These are phyloP conservation scores for Cymbomonas tetramitiformis DNA, from an alignment of 139 green algal genomes.

Conservation along the genomic window DNA sequence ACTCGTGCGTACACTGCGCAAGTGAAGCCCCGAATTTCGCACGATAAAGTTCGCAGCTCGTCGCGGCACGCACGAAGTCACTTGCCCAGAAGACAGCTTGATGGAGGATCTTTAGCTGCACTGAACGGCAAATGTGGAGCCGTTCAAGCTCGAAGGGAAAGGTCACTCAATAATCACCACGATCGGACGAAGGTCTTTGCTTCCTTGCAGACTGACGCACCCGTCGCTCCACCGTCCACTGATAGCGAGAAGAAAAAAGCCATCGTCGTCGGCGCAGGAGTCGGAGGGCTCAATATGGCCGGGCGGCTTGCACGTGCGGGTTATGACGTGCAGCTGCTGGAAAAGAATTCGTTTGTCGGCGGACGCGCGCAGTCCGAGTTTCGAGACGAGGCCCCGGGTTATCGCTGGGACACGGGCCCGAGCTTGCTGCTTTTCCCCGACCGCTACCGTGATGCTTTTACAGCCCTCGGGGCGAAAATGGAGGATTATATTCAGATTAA, in stretches of 20 bases:
- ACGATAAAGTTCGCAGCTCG: no score
- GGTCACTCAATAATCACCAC: no score
- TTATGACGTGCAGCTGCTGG: conserved; percentile 36
- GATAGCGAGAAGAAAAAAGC: conserved; percentile 1
- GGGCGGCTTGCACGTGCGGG: conserved; percentile 33
- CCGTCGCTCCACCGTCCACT: no score
- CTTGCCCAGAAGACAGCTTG: no score
- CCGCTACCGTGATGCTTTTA: conserved; percentile 47
- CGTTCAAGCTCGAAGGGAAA: no score
- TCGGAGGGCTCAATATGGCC: conserved; percentile 41
- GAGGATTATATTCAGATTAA: conserved; percentile 21
- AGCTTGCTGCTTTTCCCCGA: conserved; percentile 58
- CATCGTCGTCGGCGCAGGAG: conserved; percentile 47
- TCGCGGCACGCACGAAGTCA: no score
- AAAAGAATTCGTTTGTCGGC: conserved; percentile 41
- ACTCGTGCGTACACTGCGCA: no score
- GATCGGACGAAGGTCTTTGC: no score
- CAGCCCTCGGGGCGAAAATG: conserved; percentile 36
- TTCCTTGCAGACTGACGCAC: no score
- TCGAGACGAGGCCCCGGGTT: conserved; percentile 18
- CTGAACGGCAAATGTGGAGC: no score
- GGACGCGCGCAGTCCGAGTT: conserved; percentile 32
- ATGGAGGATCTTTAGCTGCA: no score
- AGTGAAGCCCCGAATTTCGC: no score
- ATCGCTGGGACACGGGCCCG: conserved; percentile 61